These are phyloP conservation scores for Chlamydomonas sp. DNA, from an alignment of 139 green algal species.

Conservation along the genomic window DNA sequence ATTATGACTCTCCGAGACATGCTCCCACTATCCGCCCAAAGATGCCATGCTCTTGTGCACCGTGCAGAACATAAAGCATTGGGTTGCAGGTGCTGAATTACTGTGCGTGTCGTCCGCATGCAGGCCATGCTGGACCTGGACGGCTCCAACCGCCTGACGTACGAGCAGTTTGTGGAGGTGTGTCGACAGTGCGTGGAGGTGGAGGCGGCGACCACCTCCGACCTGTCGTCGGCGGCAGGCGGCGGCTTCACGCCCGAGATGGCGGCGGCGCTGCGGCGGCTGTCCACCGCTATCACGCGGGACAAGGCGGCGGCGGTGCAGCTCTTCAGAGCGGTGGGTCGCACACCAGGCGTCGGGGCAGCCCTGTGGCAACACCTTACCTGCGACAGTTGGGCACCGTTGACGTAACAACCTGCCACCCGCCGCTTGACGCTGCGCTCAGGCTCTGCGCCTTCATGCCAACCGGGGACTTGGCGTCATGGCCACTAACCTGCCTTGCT, in stretches of 20 bases:
- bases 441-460: too few relatives aligned
- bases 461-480: too few relatives aligned
- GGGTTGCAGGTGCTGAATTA: background rate
- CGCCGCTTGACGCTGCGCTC: too few relatives aligned
- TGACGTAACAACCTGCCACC: too few relatives aligned
- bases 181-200: conserved; percentile 24
- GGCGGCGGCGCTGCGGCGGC: conserved; percentile 16
- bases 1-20: too few relatives aligned
- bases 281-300: background rate
- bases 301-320: background rate
- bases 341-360: background rate
- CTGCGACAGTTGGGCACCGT: too few relatives aligned
- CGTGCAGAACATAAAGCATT: too few relatives aligned
- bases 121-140: conserved; percentile 54
- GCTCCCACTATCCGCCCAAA: too few relatives aligned
- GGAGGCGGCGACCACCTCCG: conserved; percentile 18
- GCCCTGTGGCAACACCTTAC: background rate
- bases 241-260: background rate
- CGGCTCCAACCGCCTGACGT: conserved; percentile 31
- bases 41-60: too few relatives aligned
- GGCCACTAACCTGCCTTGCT: too few relatives aligned
- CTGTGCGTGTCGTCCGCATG: background rate
- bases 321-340: conserved; percentile 9
- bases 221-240: background rate
- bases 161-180: conserved; percentile 33